phyloP scores from a whole-genome alignment of 129 eudicot genomes.

The Chrysanthemum makinoi region DNA sequence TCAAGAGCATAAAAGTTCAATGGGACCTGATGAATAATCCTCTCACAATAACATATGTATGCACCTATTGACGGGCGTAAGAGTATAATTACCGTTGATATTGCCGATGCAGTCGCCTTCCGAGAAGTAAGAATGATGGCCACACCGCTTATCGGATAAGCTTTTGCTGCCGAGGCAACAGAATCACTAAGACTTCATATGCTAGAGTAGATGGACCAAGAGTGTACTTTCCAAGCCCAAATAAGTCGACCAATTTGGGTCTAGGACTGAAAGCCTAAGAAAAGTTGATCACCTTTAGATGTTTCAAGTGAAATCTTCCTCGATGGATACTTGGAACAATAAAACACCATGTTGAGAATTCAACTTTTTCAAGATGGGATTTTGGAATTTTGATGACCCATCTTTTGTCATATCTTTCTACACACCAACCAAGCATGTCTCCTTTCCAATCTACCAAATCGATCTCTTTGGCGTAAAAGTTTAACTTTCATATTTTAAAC shows the following conservation, averaged over 20 bases:
- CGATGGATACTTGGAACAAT: conserved; percentile 63
- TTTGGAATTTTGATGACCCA: conserved; percentile 65
- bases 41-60: background rate
- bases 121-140: conserved; percentile 78
- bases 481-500: conserved; percentile 44
- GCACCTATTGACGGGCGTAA: too few relatives aligned
- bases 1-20: too few relatives aligned
- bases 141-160: conserved; percentile 67
- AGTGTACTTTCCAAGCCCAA: conserved; percentile 71
- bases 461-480: conserved; percentile 65
- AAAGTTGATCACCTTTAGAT: conserved; percentile 72
- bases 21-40: background rate
- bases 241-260: conserved; percentile 66
- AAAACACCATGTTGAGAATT: conserved; percentile 68
- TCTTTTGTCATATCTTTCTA: conserved; percentile 74
- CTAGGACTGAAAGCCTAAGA: conserved; percentile 69
- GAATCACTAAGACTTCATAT: conserved; percentile 75
- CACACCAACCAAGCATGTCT: conserved; percentile 87
- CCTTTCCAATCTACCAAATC: conserved; percentile 93
- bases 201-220: conserved; percentile 39
- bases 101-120: too few relatives aligned
- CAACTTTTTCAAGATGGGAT: conserved; percentile 57
- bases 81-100: too few relatives aligned
- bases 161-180: conserved; percentile 76
- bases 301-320: conserved; percentile 95